Percentiles rank a stretch among this genome's conserved stretches.
phyloP scores from a whole-genome alignment of 1,139 yeast species.

The Yamadazyma aaseri region DNA sequence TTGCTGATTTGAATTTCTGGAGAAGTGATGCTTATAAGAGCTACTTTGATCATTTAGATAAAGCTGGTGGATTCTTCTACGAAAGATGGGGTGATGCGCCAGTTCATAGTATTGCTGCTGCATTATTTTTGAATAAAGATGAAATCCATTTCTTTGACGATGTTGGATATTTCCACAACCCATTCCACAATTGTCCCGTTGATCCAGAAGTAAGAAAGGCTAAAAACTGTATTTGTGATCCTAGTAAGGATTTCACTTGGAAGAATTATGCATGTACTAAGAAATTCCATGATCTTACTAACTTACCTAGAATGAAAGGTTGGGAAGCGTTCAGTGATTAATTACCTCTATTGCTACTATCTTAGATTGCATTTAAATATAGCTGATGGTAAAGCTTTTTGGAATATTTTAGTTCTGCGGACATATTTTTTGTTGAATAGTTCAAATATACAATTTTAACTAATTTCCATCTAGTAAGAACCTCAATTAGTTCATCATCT shows the following conservation, averaged over 20 bases:
- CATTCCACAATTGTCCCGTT: conserved; percentile 75
- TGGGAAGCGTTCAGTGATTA: conserved; percentile 61
- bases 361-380: too few relatives aligned
- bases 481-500: too few relatives aligned
- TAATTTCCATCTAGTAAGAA: too few relatives aligned
- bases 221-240: conserved; percentile 71
- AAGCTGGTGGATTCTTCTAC: conserved; percentile 84
- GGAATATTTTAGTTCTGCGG: too few relatives aligned
- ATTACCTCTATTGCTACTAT: too few relatives aligned
- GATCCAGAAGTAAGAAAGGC: conserved; percentile 50
- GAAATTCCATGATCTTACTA: conserved; percentile 63
- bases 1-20: conserved; percentile 74
- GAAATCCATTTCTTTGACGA: conserved; percentile 79
- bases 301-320: conserved; percentile 66
- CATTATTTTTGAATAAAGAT: conserved; percentile 64
- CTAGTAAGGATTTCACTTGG: conserved; percentile 80
- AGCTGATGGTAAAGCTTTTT: too few relatives aligned
- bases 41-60: conserved; percentile 70
- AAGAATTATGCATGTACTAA: conserved; percentile 82
- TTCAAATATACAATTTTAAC: too few relatives aligned
- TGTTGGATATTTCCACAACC: conserved; percentile 79
- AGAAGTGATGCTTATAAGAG: conserved; percentile 65
- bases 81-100: conserved; percentile 97
- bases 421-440: too few relatives aligned
- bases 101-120: conserved; percentile 83